Percentiles rank a stretch among this genome's conserved stretches.
These are phyloP conservation scores for Inga leiocalycina DNA, from an alignment of 306 rosid species.

Conservation along the genomic window DNA sequence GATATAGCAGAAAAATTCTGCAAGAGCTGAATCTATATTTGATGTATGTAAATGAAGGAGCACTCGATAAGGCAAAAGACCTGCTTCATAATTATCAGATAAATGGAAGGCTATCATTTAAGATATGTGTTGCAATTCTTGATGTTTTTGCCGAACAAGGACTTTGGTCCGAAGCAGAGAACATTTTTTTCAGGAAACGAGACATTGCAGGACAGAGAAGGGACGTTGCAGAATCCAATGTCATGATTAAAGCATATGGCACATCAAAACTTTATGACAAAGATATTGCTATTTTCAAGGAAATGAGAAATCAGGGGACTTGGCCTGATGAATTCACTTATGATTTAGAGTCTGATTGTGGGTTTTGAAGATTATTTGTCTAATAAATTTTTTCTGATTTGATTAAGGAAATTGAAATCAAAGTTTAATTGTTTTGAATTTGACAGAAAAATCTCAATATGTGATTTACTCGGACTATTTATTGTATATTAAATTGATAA, in stretches of 20 bases:
- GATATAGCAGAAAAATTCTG: conserved; percentile 76
- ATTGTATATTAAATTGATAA: too few relatives aligned
- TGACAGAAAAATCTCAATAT: too few relatives aligned
- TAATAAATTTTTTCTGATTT: too few relatives aligned
- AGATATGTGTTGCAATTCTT: conserved; percentile 59
- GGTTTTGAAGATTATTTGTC: too few relatives aligned
- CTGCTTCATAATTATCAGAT: conserved; percentile 53
- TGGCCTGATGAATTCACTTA: conserved; percentile 83
- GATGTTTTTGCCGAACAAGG: conserved; percentile 89
- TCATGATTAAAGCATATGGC: conserved; percentile 91
- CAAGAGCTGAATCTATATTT: conserved; percentile 47
- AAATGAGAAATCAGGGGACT: conserved; percentile 76
- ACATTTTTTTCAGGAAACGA: conserved; percentile 57
- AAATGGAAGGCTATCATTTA: conserved; percentile 49
- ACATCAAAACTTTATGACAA: conserved; percentile 69
- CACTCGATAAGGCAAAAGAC: conserved; percentile 54
- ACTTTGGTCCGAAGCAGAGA: conserved; percentile 78
- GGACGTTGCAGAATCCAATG: conserved; percentile 74
- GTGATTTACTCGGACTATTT: too few relatives aligned
- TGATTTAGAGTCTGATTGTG: not conserved
- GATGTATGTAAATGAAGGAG: conserved; percentile 73
- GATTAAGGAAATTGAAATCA: too few relatives aligned
- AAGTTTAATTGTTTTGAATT: too few relatives aligned
- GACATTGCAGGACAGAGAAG: conserved; percentile 46
- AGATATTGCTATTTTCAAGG: conserved; percentile 68